Evolutionary conservation across 768 basidiomycete species (phyloP).

Genomic region (Calocera viscosa): DNA sequence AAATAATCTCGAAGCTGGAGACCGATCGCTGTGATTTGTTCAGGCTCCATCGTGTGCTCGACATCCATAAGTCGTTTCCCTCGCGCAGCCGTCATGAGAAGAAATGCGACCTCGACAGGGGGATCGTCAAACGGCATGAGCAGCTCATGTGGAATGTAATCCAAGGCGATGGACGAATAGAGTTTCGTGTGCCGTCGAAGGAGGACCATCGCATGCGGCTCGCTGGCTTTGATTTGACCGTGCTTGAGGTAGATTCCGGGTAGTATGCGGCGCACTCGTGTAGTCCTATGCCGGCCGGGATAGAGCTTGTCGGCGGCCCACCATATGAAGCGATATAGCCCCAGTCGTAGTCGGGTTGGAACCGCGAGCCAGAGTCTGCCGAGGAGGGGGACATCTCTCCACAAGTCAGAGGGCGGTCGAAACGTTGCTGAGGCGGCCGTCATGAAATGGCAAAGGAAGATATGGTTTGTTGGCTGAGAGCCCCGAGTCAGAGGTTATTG

Average conservation of each 20-base stretch:
- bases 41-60: background rate
- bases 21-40: background rate
- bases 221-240: background rate
- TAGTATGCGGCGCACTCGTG: background rate
- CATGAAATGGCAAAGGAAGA: too few relatives aligned
- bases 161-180: background rate
- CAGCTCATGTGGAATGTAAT: background rate
- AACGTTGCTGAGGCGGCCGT: too few relatives aligned
- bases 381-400: too few relatives aligned
- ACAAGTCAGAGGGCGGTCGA: too few relatives aligned
- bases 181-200: background rate
- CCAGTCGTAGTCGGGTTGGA: too few relatives aligned
- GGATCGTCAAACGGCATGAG: background rate
- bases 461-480: too few relatives aligned
- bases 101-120: background rate
- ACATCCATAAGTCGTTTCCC: background rate
- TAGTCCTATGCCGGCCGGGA: background rate
- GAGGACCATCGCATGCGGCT: background rate
- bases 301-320: background rate
- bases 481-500: too few relatives aligned
- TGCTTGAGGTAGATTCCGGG: background rate
- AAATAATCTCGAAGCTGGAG: background rate
- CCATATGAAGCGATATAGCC: background rate
- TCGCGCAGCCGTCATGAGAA: background rate
- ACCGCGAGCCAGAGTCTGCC: too few relatives aligned